Conservation (phyloP, 768 basidiomycete genomes). For the Phlegmacium glaucopus region DNA sequence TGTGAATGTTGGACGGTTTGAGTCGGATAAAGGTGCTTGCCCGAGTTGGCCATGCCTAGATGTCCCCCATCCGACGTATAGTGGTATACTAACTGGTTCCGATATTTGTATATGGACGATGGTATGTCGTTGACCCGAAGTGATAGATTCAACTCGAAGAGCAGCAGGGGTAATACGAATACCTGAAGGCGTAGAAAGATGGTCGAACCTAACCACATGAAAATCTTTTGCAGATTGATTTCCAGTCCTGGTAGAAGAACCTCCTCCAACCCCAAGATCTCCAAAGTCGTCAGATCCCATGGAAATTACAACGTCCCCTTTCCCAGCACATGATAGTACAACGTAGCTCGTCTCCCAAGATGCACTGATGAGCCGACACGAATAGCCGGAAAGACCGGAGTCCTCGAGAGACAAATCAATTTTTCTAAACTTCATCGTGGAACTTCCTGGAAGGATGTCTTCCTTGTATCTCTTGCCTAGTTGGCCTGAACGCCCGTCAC, state of each 20-base stretch:
- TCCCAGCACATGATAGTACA: conserved; percentile 43
- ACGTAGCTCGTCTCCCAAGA: conserved; percentile 87
- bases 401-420: conserved; percentile 39
- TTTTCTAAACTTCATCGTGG: conserved; percentile 41
- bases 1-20: conserved; percentile 25
- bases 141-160: conserved; percentile 41
- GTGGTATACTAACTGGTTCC: conserved; percentile 14
- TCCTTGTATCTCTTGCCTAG: conserved; percentile 47
- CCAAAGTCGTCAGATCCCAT: conserved; percentile 88
- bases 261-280: conserved; percentile 63
- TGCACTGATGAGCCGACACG: conserved; percentile 50
- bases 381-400: conserved; percentile 37
- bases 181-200: conserved; percentile 27
- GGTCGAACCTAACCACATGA: conserved; percentile 42
- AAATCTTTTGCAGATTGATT: conserved; percentile 22
- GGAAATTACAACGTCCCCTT: conserved; percentile 58
- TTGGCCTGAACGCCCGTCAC: conserved; percentile 70
- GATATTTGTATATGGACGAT: conserved; percentile 40
- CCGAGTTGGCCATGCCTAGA: conserved; percentile 86
- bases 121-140: conserved; percentile 73
- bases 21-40: conserved; percentile 13
- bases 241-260: conserved; percentile 2
- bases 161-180: conserved; percentile 16
- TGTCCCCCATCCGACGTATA: conserved; percentile 77
- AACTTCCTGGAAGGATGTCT: conserved; percentile 10